Conservation (phyloP, 768 basidiomycete species). For the Boletellus ananiceps region DNA sequence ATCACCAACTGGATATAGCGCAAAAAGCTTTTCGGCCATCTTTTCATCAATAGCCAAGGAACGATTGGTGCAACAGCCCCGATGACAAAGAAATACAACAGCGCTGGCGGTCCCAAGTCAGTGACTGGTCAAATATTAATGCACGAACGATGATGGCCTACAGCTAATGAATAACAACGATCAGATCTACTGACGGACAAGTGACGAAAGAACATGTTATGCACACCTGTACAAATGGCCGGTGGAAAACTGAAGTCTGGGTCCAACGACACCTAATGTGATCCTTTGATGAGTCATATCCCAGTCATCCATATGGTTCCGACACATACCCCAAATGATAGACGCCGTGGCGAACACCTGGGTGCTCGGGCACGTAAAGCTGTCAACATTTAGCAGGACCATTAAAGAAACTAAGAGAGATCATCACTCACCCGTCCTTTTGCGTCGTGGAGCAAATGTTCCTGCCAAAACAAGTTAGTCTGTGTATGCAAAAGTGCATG, state of each 20-base stretch:
- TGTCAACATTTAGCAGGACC: slow-evolving; percentile 3
- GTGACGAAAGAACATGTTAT: not conserved
- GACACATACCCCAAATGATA: slow-evolving; percentile 40
- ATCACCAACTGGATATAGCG: slow-evolving; percentile 62
- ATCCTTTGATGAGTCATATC: slow-evolving; percentile 12
- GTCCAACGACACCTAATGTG: slow-evolving; percentile 62
- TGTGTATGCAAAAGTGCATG: not conserved
- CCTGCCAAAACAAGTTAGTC: slow-evolving; percentile 22
- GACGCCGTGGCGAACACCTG: slow-evolving; percentile 56
- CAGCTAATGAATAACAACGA: slow-evolving; percentile 1
- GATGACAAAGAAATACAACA: slow-evolving; percentile 69
- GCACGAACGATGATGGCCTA: slow-evolving; percentile 14
- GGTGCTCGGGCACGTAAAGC: slow-evolving; percentile 48
- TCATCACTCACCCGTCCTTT: slow-evolving; percentile 29
- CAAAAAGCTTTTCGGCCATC: slow-evolving; percentile 57
- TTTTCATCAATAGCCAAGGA: slow-evolving; percentile 57
- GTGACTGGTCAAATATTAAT: slow-evolving; percentile 7
- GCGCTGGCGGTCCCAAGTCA: slow-evolving; percentile 35
- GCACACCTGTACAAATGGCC: slow-evolving; percentile 58
- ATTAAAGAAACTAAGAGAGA: not conserved
- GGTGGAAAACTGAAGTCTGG: slow-evolving; percentile 49
- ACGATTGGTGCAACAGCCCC: slow-evolving; percentile 64
- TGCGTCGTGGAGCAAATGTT: slow-evolving; percentile 46
- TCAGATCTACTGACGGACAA: slow-evolving; percentile 12
- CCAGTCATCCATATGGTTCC: not conserved